Conservation (phyloP, 805 yeast genomes). For the Saccharomycopsis capsularis region DNA sequence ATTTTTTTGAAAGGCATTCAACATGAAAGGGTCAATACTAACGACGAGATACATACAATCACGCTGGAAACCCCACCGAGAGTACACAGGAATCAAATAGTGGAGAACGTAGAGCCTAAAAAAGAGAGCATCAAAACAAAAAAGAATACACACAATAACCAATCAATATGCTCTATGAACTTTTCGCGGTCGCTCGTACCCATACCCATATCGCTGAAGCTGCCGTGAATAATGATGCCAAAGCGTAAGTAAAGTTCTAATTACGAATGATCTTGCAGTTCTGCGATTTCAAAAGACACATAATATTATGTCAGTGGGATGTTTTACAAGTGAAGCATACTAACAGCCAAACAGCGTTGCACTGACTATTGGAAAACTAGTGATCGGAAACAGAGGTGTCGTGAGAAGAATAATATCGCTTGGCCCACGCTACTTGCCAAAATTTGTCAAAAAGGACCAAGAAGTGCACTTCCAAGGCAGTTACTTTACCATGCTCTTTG, state of each 20-base stretch:
- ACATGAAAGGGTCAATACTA: no score
- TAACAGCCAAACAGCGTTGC: conserved; percentile 31
- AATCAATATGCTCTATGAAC: conserved; percentile 71
- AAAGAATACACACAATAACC: not conserved
- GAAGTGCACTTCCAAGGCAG: conserved; percentile 88
- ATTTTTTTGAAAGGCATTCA: no score
- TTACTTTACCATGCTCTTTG: conserved; percentile 81
- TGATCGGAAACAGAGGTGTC: conserved; percentile 89
- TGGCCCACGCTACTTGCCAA: conserved; percentile 75
- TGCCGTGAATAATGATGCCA: conserved; percentile 51
- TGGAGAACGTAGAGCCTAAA: no score
- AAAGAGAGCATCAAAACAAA: not conserved
- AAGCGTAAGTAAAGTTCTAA: conserved; percentile 34
- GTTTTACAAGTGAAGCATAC: no score
- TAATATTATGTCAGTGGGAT: not conserved
- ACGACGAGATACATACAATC: no score
- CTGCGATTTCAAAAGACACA: not conserved
- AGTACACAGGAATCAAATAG: no score
- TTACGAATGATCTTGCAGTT: no score
- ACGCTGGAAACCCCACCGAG: no score
- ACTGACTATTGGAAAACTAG: conserved; percentile 70
- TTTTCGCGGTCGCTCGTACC: conserved; percentile 77
- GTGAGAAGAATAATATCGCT: conserved; percentile 73
- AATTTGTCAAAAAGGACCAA: conserved; percentile 74
- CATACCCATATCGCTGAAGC: conserved; percentile 45